Percentiles rank a stretch among this genome's conserved stretches.
phyloP scores from a whole-genome alignment of 495 filamentous ascomycete genomes.

The Amphirosellinia nigrospora region DNA sequence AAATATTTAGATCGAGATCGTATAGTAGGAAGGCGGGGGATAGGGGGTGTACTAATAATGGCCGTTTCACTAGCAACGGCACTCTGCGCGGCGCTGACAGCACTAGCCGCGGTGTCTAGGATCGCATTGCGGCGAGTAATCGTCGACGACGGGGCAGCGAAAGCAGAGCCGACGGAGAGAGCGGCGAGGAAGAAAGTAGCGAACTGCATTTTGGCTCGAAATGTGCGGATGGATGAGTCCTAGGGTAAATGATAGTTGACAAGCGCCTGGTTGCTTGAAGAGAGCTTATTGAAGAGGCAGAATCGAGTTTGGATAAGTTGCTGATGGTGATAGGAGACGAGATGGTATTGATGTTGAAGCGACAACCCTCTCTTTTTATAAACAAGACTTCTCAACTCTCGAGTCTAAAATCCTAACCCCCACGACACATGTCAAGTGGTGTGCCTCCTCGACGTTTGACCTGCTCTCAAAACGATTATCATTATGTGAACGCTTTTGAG shows the following conservation, averaged over 20 bases:
- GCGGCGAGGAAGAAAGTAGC: background rate
- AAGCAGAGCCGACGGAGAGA: background rate
- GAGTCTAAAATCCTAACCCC: background rate
- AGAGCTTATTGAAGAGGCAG: background rate
- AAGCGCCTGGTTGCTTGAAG: background rate
- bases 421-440: background rate
- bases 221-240: background rate
- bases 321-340: background rate
- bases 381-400: background rate
- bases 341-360: background rate
- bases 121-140: background rate
- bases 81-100: background rate
- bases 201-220: slow-evolving; percentile 3
- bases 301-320: background rate
- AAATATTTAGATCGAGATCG: background rate
- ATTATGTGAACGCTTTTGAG: background rate
- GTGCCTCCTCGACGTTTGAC: background rate
- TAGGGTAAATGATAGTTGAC: background rate
- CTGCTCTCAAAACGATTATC: background rate
- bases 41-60: background rate
- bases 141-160: background rate
- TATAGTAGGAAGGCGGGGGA: background rate
- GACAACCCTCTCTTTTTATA: background rate
- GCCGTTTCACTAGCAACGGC: background rate
- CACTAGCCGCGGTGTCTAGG: background rate